These are phyloP conservation scores for Diddensiella transvaalensis DNA, from an alignment of 805 yeast species.

Conservation along the genomic window DNA sequence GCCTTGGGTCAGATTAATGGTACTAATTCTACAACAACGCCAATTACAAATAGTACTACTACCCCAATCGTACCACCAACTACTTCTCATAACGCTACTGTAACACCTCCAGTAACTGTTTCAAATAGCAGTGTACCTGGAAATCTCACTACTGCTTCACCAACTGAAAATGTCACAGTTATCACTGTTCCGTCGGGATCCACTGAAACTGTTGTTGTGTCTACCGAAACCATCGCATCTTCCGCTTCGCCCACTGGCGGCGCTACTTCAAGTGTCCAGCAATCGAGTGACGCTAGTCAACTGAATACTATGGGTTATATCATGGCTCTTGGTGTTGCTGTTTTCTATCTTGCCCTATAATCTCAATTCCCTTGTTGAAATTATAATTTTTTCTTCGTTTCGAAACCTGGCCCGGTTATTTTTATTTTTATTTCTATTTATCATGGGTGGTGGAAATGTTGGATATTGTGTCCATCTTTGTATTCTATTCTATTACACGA, in stretches of 20 bases:
- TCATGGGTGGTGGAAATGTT: too few relatives aligned
- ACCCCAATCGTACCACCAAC: not conserved
- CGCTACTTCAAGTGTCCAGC: not conserved
- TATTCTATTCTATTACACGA: too few relatives aligned
- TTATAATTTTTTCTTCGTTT: too few relatives aligned
- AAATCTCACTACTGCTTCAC: not conserved
- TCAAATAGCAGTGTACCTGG: too few relatives aligned
- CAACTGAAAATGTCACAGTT: not conserved
- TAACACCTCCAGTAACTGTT: not conserved
- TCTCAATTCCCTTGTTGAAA: too few relatives aligned
- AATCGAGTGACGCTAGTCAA: not conserved
- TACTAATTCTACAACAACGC: not conserved
- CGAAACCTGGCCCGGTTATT: too few relatives aligned
- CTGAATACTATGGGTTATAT: too few relatives aligned
- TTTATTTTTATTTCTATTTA: too few relatives aligned
- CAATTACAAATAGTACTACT: not conserved
- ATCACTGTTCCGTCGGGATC: not conserved
- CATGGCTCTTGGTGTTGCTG: too few relatives aligned
- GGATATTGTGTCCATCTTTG: too few relatives aligned
- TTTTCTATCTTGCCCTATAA: too few relatives aligned
- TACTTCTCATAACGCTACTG: not conserved
- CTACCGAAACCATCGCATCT: not conserved
- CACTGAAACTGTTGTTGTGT: not conserved
- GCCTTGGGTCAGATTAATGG: not conserved
- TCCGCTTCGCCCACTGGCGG: not conserved